Conservation (phyloP, 306 rosid genomes). For the Quercus berberidifolia region DNA sequence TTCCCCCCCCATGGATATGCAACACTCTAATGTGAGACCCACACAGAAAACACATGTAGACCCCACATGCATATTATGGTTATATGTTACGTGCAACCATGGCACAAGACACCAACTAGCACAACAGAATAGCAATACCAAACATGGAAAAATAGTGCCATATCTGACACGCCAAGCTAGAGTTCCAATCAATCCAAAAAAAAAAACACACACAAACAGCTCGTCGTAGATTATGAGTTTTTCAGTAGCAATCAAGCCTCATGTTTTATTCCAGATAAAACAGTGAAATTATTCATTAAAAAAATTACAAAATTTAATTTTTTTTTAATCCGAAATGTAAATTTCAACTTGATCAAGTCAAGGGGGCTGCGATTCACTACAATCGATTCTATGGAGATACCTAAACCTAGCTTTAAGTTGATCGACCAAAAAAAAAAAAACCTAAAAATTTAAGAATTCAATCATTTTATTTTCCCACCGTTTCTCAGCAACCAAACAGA, state of each 20-base stretch:
- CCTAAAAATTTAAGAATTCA: neutral
- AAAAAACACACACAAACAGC: neutral
- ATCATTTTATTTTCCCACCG: neutral
- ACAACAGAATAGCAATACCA: neutral
- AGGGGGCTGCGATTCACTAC: neutral
- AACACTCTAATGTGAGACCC: too few relatives aligned
- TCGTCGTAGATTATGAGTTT: neutral
- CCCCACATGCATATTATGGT: too few relatives aligned
- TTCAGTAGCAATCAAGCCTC: neutral
- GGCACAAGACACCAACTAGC: too few relatives aligned
- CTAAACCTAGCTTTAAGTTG: neutral
- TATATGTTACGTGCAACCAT: too few relatives aligned
- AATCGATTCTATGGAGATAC: neutral
- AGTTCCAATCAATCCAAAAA: neutral
- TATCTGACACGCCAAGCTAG: neutral
- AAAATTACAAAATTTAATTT: too few relatives aligned
- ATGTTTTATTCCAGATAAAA: neutral
- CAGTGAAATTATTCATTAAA: too few relatives aligned
- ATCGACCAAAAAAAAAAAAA: neutral
- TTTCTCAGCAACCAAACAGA: conserved; percentile 10
- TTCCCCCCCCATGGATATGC: too few relatives aligned
- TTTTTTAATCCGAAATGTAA: neutral
- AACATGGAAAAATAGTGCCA: neutral
- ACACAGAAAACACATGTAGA: too few relatives aligned
- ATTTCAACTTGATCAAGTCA: neutral